Conservation (phyloP, 1,139 yeast genomes). For the Petasospora fabianii region DNA sequence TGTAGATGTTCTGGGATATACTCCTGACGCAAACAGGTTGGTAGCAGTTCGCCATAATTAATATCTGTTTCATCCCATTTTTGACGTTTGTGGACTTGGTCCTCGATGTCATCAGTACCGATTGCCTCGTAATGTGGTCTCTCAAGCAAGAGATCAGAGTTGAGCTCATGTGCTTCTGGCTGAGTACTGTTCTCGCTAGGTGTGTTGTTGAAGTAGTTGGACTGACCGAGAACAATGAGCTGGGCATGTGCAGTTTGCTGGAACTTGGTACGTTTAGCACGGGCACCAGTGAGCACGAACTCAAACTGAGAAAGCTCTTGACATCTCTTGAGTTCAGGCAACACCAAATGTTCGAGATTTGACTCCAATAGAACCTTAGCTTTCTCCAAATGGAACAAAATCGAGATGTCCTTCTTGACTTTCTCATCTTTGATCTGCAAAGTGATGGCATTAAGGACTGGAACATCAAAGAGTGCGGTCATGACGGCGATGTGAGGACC, state of each 20-base stretch:
- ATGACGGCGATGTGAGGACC: slow-evolving; percentile 35
- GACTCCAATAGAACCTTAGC: slow-evolving; percentile 62
- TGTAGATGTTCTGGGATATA: slow-evolving; percentile 56
- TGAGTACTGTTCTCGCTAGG: slow-evolving; percentile 21
- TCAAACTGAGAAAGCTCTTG: slow-evolving; percentile 56
- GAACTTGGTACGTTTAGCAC: slow-evolving; percentile 82
- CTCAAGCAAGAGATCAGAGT: slow-evolving; percentile 79
- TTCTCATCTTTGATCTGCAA: slow-evolving; percentile 20
- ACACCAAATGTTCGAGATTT: slow-evolving; percentile 54
- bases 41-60: slow-evolving; percentile 44
- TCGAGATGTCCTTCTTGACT: slow-evolving; percentile 36
- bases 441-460: slow-evolving; percentile 15
- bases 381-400: slow-evolving; percentile 58
- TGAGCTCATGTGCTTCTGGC: slow-evolving; percentile 58
- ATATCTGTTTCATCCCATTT: slow-evolving; percentile 31
- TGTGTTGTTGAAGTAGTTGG: slow-evolving; percentile 28
- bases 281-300: slow-evolving; percentile 77
- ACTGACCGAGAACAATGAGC: slow-evolving; percentile 73
- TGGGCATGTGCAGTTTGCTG: slow-evolving; percentile 72
- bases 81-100: slow-evolving; percentile 35
- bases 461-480: slow-evolving; percentile 28
- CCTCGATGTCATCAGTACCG: slow-evolving; percentile 44
- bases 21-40: slow-evolving; percentile 58
- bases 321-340: slow-evolving; percentile 50
- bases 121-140: slow-evolving; percentile 63